Evolutionary conservation across 2,329 filamentous ascomycete genomes (phyloP).

Genomic region (Epichloe gansuensis): DNA sequence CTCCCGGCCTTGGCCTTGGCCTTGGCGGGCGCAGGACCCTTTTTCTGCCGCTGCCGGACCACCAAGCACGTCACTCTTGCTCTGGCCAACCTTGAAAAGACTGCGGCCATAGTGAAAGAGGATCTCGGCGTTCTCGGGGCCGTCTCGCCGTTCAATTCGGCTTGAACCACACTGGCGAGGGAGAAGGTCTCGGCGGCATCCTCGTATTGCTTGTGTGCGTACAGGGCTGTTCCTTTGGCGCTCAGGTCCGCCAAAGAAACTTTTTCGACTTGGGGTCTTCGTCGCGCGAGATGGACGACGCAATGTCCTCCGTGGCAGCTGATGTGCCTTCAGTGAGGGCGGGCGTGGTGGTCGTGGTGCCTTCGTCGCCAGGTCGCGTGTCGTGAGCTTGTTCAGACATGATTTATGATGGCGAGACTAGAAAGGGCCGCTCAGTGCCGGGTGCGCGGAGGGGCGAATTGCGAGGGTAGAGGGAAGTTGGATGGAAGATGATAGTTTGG

Average conservation of each 20-base stretch:
- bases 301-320: slow-evolving; percentile 7
- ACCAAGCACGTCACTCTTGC: slow-evolving; percentile 88
- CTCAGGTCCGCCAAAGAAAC: slow-evolving; percentile 66
- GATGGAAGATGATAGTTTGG: background rate
- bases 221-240: slow-evolving; percentile 71
- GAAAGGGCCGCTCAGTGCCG: background rate
- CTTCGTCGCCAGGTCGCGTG: slow-evolving; percentile 11
- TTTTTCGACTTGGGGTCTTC: slow-evolving; percentile 39
- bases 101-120: slow-evolving; percentile 91
- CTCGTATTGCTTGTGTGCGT: slow-evolving; percentile 79
- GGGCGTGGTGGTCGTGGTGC: background rate
- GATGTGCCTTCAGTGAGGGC: slow-evolving; percentile 7
- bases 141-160: slow-evolving; percentile 85
- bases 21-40: slow-evolving; percentile 22
- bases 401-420: background rate
- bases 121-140: slow-evolving; percentile 80
- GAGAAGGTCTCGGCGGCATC: slow-evolving; percentile 81
- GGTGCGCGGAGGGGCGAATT: background rate
- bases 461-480: background rate
- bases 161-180: slow-evolving; percentile 79
- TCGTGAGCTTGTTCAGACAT: slow-evolving; percentile 14
- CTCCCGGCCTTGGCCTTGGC: slow-evolving; percentile 29
- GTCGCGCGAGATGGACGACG: slow-evolving; percentile 21
- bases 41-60: slow-evolving; percentile 56
- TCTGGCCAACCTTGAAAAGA: slow-evolving; percentile 85